phyloP scores from a whole-genome alignment of 1,139 yeast genomes.

The Sugiyamaella xylanicola region DNA sequence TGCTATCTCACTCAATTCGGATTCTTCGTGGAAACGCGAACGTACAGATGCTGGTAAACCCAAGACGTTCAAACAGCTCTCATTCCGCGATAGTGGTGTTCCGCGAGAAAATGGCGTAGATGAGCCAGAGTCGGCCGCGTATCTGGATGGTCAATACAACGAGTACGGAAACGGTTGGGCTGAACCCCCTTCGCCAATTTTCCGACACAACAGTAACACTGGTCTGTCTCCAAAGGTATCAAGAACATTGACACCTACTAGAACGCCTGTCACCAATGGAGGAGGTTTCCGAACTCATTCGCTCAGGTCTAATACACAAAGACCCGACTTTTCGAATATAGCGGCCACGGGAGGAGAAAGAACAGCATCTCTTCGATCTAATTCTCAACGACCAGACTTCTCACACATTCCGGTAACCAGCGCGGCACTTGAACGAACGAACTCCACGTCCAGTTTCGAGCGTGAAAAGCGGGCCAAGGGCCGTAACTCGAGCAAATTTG shows the following conservation, averaged over 20 bases:
- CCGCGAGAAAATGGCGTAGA: background rate
- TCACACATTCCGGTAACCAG: conserved; percentile 9
- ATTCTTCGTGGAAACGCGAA: conserved; percentile 39
- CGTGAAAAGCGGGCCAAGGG: conserved; percentile 12
- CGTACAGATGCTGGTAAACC: conserved; percentile 21
- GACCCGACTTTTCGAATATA: conserved; percentile 12
- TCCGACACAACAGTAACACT: background rate
- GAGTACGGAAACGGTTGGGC: conserved; percentile 11
- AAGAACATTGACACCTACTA: background rate
- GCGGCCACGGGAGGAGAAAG: conserved; percentile 10
- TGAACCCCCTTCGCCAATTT: conserved; percentile 6
- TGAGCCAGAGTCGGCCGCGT: background rate
- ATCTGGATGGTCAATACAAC: conserved; percentile 9
- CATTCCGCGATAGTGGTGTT: conserved; percentile 24
- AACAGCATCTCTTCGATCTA: conserved; percentile 14
- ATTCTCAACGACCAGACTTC: conserved; percentile 9
- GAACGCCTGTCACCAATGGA: conserved; percentile 14
- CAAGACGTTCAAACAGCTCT: conserved; percentile 20
- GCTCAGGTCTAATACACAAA: conserved; percentile 15
- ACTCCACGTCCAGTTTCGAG: conserved; percentile 22
- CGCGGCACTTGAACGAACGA: conserved; percentile 17
- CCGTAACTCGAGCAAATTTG: conserved; percentile 6
- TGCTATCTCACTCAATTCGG: conserved; percentile 36
- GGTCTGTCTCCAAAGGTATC: conserved; percentile 2
- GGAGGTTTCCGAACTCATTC: conserved; percentile 20